phyloP scores from a whole-genome alignment of 228 moss, liverwort and hornwort species.

The Sphagnum magellanicum region DNA sequence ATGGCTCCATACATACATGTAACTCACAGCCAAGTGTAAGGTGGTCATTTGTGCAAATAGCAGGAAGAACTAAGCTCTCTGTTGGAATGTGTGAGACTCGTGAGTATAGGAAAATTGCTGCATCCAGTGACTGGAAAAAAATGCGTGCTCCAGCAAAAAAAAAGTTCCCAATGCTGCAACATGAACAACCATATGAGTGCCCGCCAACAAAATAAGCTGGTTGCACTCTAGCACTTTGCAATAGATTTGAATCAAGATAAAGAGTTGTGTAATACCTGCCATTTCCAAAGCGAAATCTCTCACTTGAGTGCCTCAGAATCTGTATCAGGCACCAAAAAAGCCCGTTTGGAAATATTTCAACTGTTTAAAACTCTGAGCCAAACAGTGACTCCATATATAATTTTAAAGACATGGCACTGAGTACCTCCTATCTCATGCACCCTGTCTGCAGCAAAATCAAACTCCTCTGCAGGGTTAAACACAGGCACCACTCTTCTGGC shows the following conservation, averaged over 20 bases:
- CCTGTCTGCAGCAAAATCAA: too few species aligned
- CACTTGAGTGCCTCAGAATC: constrained; percentile 83
- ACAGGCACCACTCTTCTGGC: too few species aligned
- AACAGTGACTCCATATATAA: too few species aligned
- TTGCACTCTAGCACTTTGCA: not conserved
- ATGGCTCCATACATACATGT: constrained; percentile 35
- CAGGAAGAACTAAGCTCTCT: constrained; percentile 88
- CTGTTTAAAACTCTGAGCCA: too few species aligned
- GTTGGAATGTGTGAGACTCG: constrained; percentile 97
- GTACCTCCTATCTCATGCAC: too few species aligned
- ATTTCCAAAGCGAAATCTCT: constrained; percentile 72
- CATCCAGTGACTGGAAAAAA: constrained; percentile 91
- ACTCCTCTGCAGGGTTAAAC: too few species aligned
- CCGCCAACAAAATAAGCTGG: not conserved
- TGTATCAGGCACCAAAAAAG: constrained; percentile 24
- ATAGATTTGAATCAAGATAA: not conserved
- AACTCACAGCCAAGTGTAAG: constrained; percentile 93
- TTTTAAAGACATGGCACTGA: too few species aligned
- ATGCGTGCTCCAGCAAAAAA: constrained; percentile 99
- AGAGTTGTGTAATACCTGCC: constrained; percentile 50
- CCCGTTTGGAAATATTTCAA: too few species aligned
- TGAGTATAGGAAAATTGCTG: constrained; percentile 96
- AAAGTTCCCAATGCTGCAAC: constrained; percentile 92
- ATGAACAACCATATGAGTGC: not conserved
- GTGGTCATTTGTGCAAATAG: constrained; percentile 94